Base-by-base conservation (phyloP, 352 stramenopile species). In the Phytophthora sojae region DNA sequence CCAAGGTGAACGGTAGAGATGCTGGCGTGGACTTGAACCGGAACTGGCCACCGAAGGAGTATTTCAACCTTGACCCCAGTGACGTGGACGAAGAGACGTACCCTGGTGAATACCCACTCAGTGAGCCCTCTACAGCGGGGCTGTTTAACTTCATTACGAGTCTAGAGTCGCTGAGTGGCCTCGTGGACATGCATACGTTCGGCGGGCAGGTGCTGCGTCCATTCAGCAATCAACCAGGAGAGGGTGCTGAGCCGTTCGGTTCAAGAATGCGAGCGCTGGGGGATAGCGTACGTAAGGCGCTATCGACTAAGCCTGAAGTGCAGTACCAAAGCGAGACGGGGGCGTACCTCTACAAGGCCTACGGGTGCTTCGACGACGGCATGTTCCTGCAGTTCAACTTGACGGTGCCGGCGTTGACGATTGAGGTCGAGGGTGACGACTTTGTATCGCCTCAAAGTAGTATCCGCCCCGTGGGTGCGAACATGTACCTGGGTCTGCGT, bases 21-120 rank as follows among this genome's bases (percentile, higher is more conserved):
- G 79, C 81, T 4, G 81, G 85, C 19, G 86, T 95, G 21, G 88
- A 95, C 69, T 69, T 93, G 45, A 95, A 93, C 65, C 77, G 88
- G 37, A 93, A 95, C 56, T 93, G 83, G 64, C 80, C 78, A 12
- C 85, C 85, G 4, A 29, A 80, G 11, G 79, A 91, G 53, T 91
- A 75, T 67, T 91, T 89, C 32, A 83, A 92, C 37, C 26, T 79
- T 1, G 75, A 89, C 14, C 69, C 77, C 0, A 77, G 68, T 0
- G 57, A 79, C 15, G 65, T 82, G 11, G 69, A 80, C 32, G 56
- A 64, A 1, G 83, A 94, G 64, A 91, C 84, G 6, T 80, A 92
- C 60, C 87, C 87, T 14, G 87, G 87, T 1, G 57, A 78, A 32
- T 69, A 76, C 4, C 80, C 85, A 2, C 71, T 92, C 11, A 94